Base-by-base conservation (phyloP, 2,329 filamentous ascomycete species). In the Eurotiales sp. region DNA sequence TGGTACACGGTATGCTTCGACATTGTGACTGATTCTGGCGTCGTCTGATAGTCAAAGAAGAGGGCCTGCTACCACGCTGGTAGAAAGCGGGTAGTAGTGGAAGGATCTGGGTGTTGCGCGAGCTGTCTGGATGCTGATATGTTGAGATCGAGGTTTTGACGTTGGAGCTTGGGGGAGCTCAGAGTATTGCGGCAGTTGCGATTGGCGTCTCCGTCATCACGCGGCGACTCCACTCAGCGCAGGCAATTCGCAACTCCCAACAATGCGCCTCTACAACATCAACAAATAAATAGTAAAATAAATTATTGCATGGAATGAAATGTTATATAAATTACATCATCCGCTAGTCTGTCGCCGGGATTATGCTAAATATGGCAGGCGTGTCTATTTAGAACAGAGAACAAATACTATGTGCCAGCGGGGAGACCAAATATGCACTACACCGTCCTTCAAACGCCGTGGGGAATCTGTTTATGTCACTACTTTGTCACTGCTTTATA, bases 1-100 rank as follows among this genome's bases (percentile, higher is more conserved):
- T 91, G 82, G 77, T 95, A 97, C 65, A 84, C 90, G 54, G 63
- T 62, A 52, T 65, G 62, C 59, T 73, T 72, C 55, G 72, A 73
- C 72, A 75, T 75, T n/a, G 45, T 46, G 29, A 4, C 39, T n/a
- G n/a, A 8, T 15, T 15, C 29, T 27, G 12, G 21, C 5, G 3
- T 22, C 12, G 40, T 10, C 30, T 3, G n/a, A 17, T 14, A 22
- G 32, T 29, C 23, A 23, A 15, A 2, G 8, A 27, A 30, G 15
- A 17, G n/a, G 14, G 50, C 50, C 53, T 57, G 51, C 56, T 52
- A 57, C 59, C 59, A 43, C 59, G 59, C 61, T 59, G 51, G 46
- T 36, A 47, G 19, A n/a, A 56, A 56, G 60, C 59, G 60, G 58
- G 58, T 59, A 58, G 55, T 46, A 53, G 51, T n/a, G n/a, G 53